These are phyloP conservation scores for Boechera stricta DNA, from an alignment of 345 rosid genomes.

Conservation along the genomic window DNA sequence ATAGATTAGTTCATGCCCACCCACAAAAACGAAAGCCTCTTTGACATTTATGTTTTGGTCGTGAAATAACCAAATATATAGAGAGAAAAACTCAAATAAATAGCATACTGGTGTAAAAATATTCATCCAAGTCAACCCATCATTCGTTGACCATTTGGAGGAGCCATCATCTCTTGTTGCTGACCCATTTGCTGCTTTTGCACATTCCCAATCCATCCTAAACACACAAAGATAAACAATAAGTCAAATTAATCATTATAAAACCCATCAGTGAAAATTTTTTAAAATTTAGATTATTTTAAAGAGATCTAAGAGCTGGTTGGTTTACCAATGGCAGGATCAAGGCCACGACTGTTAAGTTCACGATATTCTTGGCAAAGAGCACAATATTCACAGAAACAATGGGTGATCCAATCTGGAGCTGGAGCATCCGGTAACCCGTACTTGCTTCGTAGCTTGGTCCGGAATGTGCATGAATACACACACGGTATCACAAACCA, in stretches of 20 bases:
- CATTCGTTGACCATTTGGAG: constrained; percentile 47
- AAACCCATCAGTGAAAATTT: neutral
- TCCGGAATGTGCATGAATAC: constrained; percentile 44
- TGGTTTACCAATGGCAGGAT: constrained; percentile 56
- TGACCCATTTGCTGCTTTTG: constrained; percentile 34
- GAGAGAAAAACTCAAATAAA: neutral
- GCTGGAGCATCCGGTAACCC: constrained; percentile 61
- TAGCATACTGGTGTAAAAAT: neutral
- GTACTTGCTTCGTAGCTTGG: constrained; percentile 49
- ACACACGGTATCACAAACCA: constrained; percentile 33
- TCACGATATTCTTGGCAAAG: constrained; percentile 67
- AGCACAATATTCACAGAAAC: constrained; percentile 56
- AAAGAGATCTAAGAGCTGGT: neutral
- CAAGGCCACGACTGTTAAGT: constrained; percentile 53
- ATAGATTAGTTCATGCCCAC: constrained; percentile 23
- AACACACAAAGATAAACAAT: neutral
- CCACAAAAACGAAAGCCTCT: constrained; percentile 31
- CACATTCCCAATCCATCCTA: constrained; percentile 45
- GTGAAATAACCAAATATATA: neutral
- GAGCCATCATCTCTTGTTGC: constrained; percentile 41
- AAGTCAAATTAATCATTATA: neutral
- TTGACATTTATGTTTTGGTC: constrained; percentile 21
- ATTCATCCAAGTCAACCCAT: constrained; percentile 27
- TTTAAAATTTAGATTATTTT: neutral
- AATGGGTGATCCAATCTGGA: constrained; percentile 54